Percentiles rank a stretch among this genome's conserved stretches.
phyloP scores from a whole-genome alignment of 129 eudicot species.

The Cynara cardunculus region DNA sequence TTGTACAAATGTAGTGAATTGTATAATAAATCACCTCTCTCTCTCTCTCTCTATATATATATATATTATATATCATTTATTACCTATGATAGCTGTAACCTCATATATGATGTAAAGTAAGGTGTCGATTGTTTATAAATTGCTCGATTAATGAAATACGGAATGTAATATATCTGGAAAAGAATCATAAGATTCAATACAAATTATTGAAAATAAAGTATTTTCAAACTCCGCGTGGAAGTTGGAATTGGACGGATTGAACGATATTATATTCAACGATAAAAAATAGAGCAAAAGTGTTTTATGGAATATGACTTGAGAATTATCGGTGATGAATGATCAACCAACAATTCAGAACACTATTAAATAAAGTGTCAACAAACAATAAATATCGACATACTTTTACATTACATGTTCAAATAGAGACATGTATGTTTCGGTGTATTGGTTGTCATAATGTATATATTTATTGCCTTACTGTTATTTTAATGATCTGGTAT shows the following conservation, averaged over 20 bases:
- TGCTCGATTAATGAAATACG: not conserved
- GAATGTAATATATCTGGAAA: not conserved
- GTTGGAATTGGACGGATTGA: not conserved
- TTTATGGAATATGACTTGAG: not conserved
- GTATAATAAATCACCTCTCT: too few species aligned
- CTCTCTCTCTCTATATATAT: too few species aligned
- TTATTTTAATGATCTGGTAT: too few species aligned
- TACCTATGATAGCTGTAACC: not conserved
- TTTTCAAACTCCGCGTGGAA: too few species aligned
- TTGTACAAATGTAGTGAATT: too few species aligned
- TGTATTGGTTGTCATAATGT: not conserved
- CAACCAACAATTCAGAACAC: not conserved
- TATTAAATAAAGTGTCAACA: too few species aligned
- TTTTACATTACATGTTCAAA: not conserved
- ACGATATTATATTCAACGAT: too few species aligned
- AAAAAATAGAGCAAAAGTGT: too few species aligned
- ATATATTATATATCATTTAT: not conserved
- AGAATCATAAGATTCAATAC: not conserved
- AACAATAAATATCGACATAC: not conserved
- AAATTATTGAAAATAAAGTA: not conserved
- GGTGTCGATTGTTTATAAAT: not conserved
- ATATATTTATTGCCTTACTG: not conserved
- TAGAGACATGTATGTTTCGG: not conserved
- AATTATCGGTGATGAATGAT: not conserved
- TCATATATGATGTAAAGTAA: not conserved